phyloP scores from a whole-genome alignment of 306 rosid genomes.

The Ziziphus jujuba region DNA sequence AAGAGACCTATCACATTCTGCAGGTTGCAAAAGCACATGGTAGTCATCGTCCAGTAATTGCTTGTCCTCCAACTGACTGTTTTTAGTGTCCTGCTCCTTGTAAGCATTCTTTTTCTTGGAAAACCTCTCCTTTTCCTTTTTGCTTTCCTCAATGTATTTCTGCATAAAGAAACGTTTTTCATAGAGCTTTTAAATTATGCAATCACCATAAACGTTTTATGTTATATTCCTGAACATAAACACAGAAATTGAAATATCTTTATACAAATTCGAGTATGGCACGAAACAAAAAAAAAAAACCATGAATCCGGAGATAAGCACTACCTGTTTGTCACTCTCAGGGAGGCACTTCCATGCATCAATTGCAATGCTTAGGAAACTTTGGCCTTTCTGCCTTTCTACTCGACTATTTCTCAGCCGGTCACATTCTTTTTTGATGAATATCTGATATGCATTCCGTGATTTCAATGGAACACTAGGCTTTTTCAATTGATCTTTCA shows the following conservation, averaged over 20 bases:
- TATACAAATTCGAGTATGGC: no score
- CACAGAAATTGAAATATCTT: no score
- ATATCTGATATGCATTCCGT: slow-evolving; percentile 30
- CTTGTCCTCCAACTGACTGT: neutral
- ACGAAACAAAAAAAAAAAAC: no score
- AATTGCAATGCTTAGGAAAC: slow-evolving; percentile 18
- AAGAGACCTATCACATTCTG: neutral
- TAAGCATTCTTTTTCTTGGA: slow-evolving; percentile 1
- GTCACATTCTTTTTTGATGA: slow-evolving; percentile 30
- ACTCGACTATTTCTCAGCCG: slow-evolving; percentile 10
- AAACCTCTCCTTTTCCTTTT: slow-evolving; percentile 20
- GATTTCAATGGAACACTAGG: slow-evolving; percentile 8
- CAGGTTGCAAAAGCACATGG: neutral
- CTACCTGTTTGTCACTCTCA: slow-evolving; percentile 27
- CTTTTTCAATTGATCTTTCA: slow-evolving; percentile 2
- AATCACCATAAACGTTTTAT: no score
- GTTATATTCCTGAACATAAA: no score
- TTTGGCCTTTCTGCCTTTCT: slow-evolving; percentile 6
- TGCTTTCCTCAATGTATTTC: slow-evolving; percentile 36
- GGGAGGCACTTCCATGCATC: slow-evolving; percentile 30
- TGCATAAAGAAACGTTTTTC: neutral
- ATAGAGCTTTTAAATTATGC: no score
- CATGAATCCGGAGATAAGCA: no score
- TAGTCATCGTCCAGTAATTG: neutral
- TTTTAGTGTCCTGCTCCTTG: neutral